Percentiles rank a stretch among this genome's conserved stretches.
phyloP scores from a whole-genome alignment of 305 asterid species.

The Fraxinus baroniana region DNA sequence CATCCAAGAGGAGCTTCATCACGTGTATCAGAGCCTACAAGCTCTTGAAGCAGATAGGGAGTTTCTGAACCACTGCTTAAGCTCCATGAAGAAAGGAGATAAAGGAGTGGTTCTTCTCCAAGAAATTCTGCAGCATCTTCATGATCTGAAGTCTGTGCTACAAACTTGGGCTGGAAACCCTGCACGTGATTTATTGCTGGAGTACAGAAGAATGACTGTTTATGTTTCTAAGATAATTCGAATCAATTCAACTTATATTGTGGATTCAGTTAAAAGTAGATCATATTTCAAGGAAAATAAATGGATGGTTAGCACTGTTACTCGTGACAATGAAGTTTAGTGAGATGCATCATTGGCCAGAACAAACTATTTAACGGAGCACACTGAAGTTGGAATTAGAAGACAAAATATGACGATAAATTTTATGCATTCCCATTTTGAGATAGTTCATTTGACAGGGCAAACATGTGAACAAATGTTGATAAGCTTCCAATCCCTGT shows the following conservation, averaged over 20 bases:
- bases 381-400: background rate
- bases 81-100: constrained; percentile 64
- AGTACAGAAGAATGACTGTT: background rate
- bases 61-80: constrained; percentile 59
- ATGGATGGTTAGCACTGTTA: background rate
- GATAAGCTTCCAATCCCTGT: constrained; percentile 11
- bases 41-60: constrained; percentile 71
- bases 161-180: constrained; percentile 31
- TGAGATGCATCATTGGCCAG: background rate
- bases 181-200: constrained; percentile 21
- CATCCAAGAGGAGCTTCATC: constrained; percentile 48
- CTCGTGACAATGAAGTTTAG: background rate
- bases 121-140: constrained; percentile 66
- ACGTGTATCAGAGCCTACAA: constrained; percentile 59
- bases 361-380: background rate
- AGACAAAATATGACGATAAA: background rate
- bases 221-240: background rate
- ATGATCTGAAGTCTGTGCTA: constrained; percentile 47
- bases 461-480: background rate
- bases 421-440: background rate
- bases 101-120: constrained; percentile 62
- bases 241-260: background rate
- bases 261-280: background rate
- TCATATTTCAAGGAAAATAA: background rate
- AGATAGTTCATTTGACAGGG: background rate